Evolutionary conservation across 2,329 filamentous ascomycete genomes (phyloP), one percentile per base, ranked within the genome.

Genomic region (Colletotrichum eleusines): DNA sequence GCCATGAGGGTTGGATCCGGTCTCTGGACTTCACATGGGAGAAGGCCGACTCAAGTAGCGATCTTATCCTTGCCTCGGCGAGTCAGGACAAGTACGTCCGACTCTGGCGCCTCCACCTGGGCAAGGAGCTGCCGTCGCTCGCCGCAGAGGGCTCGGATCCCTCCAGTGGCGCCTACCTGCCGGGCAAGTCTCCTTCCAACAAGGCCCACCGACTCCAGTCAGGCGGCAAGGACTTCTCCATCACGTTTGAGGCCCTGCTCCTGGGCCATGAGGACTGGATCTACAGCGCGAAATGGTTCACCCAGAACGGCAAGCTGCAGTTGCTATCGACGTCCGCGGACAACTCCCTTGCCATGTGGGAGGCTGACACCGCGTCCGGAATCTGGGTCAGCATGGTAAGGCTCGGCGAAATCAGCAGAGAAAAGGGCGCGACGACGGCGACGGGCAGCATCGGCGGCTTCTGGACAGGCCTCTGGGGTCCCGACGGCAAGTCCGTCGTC

Each of bases 241-340:
- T 97, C 66, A 97, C 94, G 0, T 98, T 99, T 75, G 96, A 99
- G 80, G 96, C 96, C 1, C 85, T 99, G 3, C 87, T 99, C 7
- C 88, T 99, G 3, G 96, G 96, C 11, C 96, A 99, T 77, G 96
- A 99, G 78, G 96, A 99, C 77, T 99, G 96, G 96, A 95, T 99
- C 68, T 98, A 97, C 81, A 97, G 93, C 66, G 91, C 93, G 2
- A 85, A 86, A 65, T 98, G 95, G 95, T 87, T 88, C 70, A 84
- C 85, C 8, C 79, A 84, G 53, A 81, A 80, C 59, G 81, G 78
- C 23, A 89, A 86, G 70, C 84, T 92, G 16, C 93, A 92, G 75
- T 88, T 98, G 11, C 88, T 99, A 4, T 95, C 95, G 2, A 91
- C 95, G 0, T 98, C 96, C 3, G 96, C 96, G 4, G 96, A 99